phyloP scores from a whole-genome alignment of 169 alveolate species.

The Cyclospora cayetanensis region DNA sequence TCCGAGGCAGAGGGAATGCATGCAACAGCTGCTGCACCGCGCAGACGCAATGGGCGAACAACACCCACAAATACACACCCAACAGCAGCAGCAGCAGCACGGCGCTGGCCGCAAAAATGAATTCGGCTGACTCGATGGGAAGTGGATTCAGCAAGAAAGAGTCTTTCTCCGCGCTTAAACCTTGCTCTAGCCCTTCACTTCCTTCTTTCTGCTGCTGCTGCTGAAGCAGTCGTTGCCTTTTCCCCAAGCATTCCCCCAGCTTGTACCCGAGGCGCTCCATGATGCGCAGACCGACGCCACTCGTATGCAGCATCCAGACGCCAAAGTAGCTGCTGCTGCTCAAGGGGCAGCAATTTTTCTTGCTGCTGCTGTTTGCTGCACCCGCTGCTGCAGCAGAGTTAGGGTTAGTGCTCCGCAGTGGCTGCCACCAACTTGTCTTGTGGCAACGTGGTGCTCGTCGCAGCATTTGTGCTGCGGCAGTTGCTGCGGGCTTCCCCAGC shows the following conservation, averaged over 20 bases:
- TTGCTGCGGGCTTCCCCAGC: background rate
- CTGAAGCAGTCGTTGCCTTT: conserved; percentile 6
- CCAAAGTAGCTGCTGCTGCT: conserved; percentile 58
- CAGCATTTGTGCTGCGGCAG: conserved; percentile 1
- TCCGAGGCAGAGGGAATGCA: no score
- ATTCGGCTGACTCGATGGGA: background rate
- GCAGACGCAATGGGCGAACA: no score
- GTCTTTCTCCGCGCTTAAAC: no score
- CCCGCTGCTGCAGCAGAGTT: background rate
- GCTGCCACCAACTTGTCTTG: conserved; percentile 4
- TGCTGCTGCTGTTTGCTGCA: conserved; percentile 48
- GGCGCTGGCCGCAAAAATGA: no score
- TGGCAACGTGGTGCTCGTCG: background rate
- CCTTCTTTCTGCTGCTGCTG: background rate
- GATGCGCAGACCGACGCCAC: conserved; percentile 40
- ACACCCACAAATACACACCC: background rate
- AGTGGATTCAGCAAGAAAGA: background rate
- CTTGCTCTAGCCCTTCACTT: background rate
- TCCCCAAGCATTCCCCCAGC: conserved; percentile 39
- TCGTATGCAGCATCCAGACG: conserved; percentile 40
- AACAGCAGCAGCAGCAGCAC: background rate
- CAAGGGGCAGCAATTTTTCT: conserved; percentile 18
- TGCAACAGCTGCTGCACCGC: no score
- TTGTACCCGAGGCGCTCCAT: conserved; percentile 39
- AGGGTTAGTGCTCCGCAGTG: background rate